phyloP scores from a whole-genome alignment of 176 grass and related monocot species.

The Saccharum spontaneum region DNA sequence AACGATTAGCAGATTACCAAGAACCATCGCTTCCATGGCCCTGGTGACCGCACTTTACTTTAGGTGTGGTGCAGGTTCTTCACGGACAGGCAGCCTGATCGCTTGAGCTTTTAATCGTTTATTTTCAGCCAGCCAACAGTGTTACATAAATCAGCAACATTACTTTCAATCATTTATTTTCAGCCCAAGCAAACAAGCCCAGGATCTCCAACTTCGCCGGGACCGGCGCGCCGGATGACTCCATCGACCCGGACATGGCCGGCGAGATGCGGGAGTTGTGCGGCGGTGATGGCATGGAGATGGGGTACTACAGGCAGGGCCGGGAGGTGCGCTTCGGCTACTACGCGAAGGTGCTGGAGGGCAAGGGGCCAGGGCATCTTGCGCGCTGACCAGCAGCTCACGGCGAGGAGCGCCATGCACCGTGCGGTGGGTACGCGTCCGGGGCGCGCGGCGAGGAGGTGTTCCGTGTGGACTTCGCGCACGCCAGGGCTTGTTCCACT shows the following conservation, averaged over 20 bases:
- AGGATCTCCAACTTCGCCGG: slow-evolving; percentile 54
- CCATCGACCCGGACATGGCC: slow-evolving; percentile 52
- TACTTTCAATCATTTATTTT: too few relatives aligned
- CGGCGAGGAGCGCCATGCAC: slow-evolving; percentile 62
- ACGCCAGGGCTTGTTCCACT: too few relatives aligned
- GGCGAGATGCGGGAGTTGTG: slow-evolving; percentile 56
- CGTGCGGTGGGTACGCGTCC: too few relatives aligned
- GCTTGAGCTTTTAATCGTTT: too few relatives aligned
- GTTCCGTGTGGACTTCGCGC: too few relatives aligned
- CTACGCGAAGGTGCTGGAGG: slow-evolving; percentile 41
- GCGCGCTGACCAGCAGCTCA: slow-evolving; percentile 66
- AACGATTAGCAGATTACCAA: too few relatives aligned
- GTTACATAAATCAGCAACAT: too few relatives aligned
- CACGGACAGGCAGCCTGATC: too few relatives aligned
- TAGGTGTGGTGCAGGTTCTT: slow-evolving; percentile 58
- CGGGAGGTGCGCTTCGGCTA: slow-evolving; percentile 59
- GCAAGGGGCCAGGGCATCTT: slow-evolving; percentile 50
- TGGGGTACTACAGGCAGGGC: slow-evolving; percentile 54
- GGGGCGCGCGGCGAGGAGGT: slow-evolving; percentile 56
- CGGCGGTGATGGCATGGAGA: slow-evolving; percentile 24
- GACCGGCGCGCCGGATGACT: slow-evolving; percentile 41
- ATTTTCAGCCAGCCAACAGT: too few relatives aligned
- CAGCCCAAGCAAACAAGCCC: too few relatives aligned
- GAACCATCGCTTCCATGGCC: too few relatives aligned
- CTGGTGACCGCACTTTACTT: too few relatives aligned